These are phyloP conservation scores for Spiraea crenata DNA, from an alignment of 331 rosid genomes.

Conservation along the genomic window DNA sequence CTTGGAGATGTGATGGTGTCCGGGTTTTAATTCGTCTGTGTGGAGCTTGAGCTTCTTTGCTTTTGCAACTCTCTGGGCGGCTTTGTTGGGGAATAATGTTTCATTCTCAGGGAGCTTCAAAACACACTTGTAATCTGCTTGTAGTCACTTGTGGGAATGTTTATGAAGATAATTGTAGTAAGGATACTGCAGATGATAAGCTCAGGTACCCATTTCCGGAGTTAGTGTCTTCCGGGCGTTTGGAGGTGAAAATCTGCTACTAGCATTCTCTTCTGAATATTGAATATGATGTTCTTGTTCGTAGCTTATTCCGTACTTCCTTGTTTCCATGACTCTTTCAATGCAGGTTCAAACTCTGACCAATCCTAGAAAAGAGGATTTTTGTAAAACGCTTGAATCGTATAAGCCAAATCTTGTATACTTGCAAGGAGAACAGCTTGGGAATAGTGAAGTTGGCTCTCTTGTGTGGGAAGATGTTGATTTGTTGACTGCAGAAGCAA, in stretches of 20 bases:
- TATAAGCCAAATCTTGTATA: conserved; percentile 76
- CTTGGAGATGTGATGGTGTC: conserved; percentile 23
- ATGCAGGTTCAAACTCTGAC: conserved; percentile 77
- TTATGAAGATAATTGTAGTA: conserved; percentile 35
- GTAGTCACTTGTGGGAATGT: conserved; percentile 61
- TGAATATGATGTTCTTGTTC: conserved; percentile 5
- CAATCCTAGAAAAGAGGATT: conserved; percentile 76
- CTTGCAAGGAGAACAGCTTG: conserved; percentile 84
- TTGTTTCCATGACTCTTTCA: conserved; percentile 3
- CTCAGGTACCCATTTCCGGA: conserved; percentile 67
- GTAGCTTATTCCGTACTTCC: background rate
- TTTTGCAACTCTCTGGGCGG: conserved; percentile 19
- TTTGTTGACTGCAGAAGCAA: conserved; percentile 56
- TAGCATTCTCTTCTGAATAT: background rate
- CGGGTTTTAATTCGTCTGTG: conserved; percentile 22
- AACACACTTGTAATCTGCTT: conserved; percentile 73
- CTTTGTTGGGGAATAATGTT: conserved; percentile 48
- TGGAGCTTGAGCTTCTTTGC: conserved; percentile 27
- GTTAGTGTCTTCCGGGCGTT: conserved; percentile 75
- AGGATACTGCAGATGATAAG: conserved; percentile 38
- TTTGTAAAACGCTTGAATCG: conserved; percentile 58
- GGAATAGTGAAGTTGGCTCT: conserved; percentile 67
- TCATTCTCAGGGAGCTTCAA: conserved; percentile 67
- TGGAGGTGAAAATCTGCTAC: conserved; percentile 61
- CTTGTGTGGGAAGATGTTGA: conserved; percentile 75